Base-by-base conservation (phyloP, 176 grass and related monocot species). In the Oryza glumipatula region DNA sequence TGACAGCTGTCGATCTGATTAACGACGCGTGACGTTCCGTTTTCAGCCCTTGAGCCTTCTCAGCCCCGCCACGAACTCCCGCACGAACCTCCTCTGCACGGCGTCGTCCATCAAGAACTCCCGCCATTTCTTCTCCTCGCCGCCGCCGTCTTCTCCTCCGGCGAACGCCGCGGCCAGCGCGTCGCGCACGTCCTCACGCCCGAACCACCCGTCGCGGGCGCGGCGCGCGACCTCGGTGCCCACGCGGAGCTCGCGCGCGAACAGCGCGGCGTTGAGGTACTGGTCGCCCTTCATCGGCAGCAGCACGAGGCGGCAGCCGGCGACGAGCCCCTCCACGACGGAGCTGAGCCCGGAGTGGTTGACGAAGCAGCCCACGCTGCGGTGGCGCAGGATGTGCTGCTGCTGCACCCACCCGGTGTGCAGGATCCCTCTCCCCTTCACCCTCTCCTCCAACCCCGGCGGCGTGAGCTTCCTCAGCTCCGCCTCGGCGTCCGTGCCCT, bases 281-380 rank as follows among this genome's bases (percentile, higher is more conserved):
- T 92, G 90, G 56, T 92, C 86, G 33, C 66, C 54, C 73, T 92
- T 92, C 78, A 82, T 78, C 45, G 89, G 89, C 54, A 88, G 47
- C 76, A 92, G 56, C 41, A 86, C 90, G 0, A 92, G 75, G 14
- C 64, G 68, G 61, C 87, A 87, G n/a, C 72, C 74, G 1, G 90
- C 73, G 33, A 80, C 46, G 61, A 92, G 44, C 1, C 38, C 87
- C 68, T 92, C 90, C 44, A 86, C 43, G 16, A 86, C 39, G 64
- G 88, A 91, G 82, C 88, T 91, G 44, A 88, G 38, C 9, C 86
- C 86, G 6, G 91, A 70, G 72, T 90, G 91, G 80, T 82, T 86
- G 7, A 93, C 24, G 85, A 90, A 93, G 82, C 88, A 90, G 0
- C 91, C 91, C 7, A 90, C 88, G 63, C 84, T 82, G 4, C 46